Evolutionary conservation across 805 yeast genomes (phyloP).

Genomic region (Myxozyma vanderwaltii): DNA sequence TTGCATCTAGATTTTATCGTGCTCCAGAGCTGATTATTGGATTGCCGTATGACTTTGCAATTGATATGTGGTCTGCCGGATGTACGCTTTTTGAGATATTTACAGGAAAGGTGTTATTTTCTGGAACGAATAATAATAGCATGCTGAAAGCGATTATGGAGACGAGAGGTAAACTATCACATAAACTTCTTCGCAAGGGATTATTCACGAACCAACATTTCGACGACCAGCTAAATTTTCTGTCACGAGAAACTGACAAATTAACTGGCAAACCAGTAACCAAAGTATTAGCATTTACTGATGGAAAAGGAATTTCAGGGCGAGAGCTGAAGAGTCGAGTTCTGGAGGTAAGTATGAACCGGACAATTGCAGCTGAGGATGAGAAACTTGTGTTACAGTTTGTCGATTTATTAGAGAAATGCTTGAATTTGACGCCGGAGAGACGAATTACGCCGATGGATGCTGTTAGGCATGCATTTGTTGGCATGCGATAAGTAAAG

Average conservation of each 20-base stretch:
- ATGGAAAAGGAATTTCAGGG: constrained; percentile 3
- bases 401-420: constrained; percentile 39
- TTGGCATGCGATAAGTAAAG: neutral
- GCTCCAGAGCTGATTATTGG: constrained; percentile 76
- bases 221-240: constrained; percentile 38
- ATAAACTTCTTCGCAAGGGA: constrained; percentile 40
- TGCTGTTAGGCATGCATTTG: constrained; percentile 61
- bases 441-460: constrained; percentile 68
- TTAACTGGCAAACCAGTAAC: constrained; percentile 35
- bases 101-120: constrained; percentile 85
- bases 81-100: constrained; percentile 92
- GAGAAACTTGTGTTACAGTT: constrained; percentile 30
- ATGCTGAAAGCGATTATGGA: constrained; percentile 43
- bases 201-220: constrained; percentile 38
- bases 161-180: constrained; percentile 39
- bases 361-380: constrained; percentile 4
- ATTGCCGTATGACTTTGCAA: constrained; percentile 58
- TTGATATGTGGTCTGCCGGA: constrained; percentile 95
- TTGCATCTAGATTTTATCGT: constrained; percentile 66
- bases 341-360: constrained; percentile 6
- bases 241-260: constrained; percentile 34
- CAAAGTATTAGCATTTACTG: constrained; percentile 28
- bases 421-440: constrained; percentile 54
- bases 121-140: constrained; percentile 88
- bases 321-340: constrained; percentile 27